Base-by-base conservation (phyloP, 2,329 filamentous ascomycete genomes). In the Aschersonia sp. region DNA sequence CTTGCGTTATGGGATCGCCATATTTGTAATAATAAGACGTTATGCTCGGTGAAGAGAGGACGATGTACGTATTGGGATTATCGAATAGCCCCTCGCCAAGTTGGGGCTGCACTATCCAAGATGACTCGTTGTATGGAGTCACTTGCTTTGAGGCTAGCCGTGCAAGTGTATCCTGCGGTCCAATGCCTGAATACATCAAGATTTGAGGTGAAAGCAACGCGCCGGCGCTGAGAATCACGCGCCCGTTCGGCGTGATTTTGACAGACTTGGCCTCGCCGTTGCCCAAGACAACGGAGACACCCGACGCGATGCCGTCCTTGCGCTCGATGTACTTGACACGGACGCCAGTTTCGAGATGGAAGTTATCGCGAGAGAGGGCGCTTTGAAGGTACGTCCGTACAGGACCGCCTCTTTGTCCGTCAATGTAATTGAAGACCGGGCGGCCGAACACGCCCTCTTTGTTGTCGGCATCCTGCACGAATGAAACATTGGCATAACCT, bases 51-150 rank as follows among this genome's bases (percentile, higher is more conserved):
- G 59, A 59, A 2, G 63, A 62, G 1, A 75, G 61, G 52, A 71
- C 67, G 55, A 75, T 71, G 50, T 71, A 73, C 1, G 72, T 76
- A 51, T 76, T 75, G 5, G 74, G 72, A 53, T 76, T 77, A 54
- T 76, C 73, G 51, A 74, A 77, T 31, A 76, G 66, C 35, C 68
- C 67, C 11, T 65, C 59, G 42, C 73, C 73, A 4, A 77, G 66
- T 5, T 65, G 62, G 0, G 63, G 63, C 54, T 71, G 72, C 55
- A 70, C 66, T 49, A 77, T 65, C 72, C 72, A 76, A 29, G 53
- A 55, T 0, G 66, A 59, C 6, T 60, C 58, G 2, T 54, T 54
- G 44, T 56, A 55, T 1, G 58, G 49, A 0, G 57, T 51, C 7
- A 56, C 45, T 2, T 43, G 45, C 30, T 43, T 48, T 0, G 43